Base-by-base conservation (phyloP, 805 yeast species). In the Ogataea parapolymorpha region DNA sequence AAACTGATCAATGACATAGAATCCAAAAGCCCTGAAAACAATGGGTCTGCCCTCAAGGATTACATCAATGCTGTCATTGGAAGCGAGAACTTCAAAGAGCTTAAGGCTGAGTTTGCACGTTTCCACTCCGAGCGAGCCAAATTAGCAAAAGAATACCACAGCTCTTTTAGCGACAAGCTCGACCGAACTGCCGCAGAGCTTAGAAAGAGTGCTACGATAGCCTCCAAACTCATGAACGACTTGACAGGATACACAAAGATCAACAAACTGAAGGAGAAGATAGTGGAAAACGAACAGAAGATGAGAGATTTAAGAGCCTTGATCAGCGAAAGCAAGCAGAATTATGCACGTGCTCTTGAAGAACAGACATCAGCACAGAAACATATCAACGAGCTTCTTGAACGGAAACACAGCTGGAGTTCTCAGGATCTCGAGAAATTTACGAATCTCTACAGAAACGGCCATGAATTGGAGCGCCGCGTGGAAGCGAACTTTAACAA, bases 181-280 rank as follows among this genome's bases (percentile, higher is more conserved):
- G 76, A 67, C 29, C 49, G 63, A n/a, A 75, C 74, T 53, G 65
- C 80, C 16, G 77, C 72, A 44, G 76, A 81, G 2, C 55, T 80
- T 31, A 82, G 74, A 45, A 78, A 71, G 13, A 72, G 85, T 1
- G 67, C 80, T 5, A 69, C 75, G 39, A 72, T 79, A 0, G 82
- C 85, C 0, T 74, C 86, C 0, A 71, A 77, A 45, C 76, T 90
- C 2, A 70, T 91, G 25, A 93, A 93, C 55, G 96, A 89, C 52
- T 81, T 89, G 9, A 91, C 99, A 0, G 99, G 99, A 0, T 93
- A 93, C 61, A 74, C 88, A 0, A 71, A 81, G 14, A 86, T 93
- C 42, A 95, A 86, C 55, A 68, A 72, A 43, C 63, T 91, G 52
- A 82, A 88, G 61, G 59, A 68, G 22, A 64, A 75, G 2, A 87